These are phyloP conservation scores for Isoetes taiwanensis DNA, from an alignment of 75 land plant species.

Conservation along the genomic window DNA sequence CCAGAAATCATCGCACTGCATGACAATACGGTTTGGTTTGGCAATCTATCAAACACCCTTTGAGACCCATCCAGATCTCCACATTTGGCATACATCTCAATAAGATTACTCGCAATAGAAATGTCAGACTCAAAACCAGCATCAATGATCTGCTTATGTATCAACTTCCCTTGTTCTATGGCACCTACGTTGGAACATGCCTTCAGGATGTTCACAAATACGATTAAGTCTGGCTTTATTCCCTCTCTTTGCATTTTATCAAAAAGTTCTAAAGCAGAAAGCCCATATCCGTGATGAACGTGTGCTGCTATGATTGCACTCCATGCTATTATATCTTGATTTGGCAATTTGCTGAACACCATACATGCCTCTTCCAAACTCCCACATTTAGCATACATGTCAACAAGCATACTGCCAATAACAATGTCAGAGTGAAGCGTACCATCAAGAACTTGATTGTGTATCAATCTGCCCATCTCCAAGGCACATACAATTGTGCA, in stretches of 20 bases:
- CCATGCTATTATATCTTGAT: slow-evolving; percentile 26
- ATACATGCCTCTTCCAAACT: slow-evolving; percentile 20
- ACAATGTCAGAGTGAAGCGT: slow-evolving; percentile 26
- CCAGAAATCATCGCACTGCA: slow-evolving; percentile 62
- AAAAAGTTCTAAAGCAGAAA: slow-evolving; percentile 33
- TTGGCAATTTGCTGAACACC: slow-evolving; percentile 24
- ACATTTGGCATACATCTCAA: slow-evolving; percentile 78
- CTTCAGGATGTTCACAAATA: slow-evolving; percentile 35
- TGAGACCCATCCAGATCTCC: slow-evolving; percentile 33
- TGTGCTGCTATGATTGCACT: slow-evolving; percentile 41
- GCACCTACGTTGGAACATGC: slow-evolving; percentile 39
- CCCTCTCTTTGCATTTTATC: slow-evolving; percentile 24
- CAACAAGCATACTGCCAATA: slow-evolving; percentile 34
- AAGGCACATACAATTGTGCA: slow-evolving; percentile 34
- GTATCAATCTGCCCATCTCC: slow-evolving; percentile 30
- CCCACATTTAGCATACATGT: slow-evolving; percentile 76
- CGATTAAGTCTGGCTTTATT: slow-evolving; percentile 31
- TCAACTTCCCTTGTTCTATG: slow-evolving; percentile 25
- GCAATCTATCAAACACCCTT: slow-evolving; percentile 25
- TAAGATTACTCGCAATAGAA: slow-evolving; percentile 25
- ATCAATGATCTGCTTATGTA: slow-evolving; percentile 31
- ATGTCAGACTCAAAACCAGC: slow-evolving; percentile 29
- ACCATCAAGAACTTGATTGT: slow-evolving; percentile 25
- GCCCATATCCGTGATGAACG: slow-evolving; percentile 18
- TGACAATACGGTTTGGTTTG: slow-evolving; percentile 23